phyloP scores from a whole-genome alignment of 2,329 filamentous ascomycete species.

The Fusarium sp. region DNA sequence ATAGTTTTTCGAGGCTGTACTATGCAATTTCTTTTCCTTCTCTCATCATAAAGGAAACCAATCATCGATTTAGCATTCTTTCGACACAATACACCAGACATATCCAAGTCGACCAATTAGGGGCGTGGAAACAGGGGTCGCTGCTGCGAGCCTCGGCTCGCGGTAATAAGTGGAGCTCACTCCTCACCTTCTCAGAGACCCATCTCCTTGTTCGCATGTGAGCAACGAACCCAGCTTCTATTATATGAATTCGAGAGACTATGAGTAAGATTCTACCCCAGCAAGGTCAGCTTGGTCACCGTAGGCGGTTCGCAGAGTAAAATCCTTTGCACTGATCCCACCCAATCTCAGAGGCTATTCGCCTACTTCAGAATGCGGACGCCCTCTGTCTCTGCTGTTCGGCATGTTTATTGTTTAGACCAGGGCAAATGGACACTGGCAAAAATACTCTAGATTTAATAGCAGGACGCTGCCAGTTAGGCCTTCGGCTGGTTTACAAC shows the following conservation, averaged over 20 bases:
- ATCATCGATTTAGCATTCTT: neutral
- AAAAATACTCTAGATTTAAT: too few relatives aligned
- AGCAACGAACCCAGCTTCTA: neutral
- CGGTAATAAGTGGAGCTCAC: neutral
- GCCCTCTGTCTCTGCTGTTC: too few relatives aligned
- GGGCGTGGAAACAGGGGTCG: neutral
- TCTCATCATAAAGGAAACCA: neutral
- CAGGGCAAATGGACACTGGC: too few relatives aligned
- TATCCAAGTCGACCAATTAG: neutral
- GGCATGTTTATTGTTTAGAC: too few relatives aligned
- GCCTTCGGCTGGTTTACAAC: neutral
- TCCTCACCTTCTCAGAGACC: neutral
- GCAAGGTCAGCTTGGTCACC: neutral
- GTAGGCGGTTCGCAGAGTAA: neutral
- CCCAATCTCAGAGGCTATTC: neutral
- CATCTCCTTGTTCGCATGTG: neutral
- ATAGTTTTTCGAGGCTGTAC: neutral
- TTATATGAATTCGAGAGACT: neutral
- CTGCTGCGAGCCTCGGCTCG: neutral
- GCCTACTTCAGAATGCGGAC: too few relatives aligned
- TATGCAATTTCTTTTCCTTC: neutral
- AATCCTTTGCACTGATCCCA: neutral
- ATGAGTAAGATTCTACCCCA: neutral
- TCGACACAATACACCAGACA: neutral
- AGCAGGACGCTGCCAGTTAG: too few relatives aligned